Conservation (phyloP, 352 stramenopile genomes). For the Aphanomyces cochlioides region DNA sequence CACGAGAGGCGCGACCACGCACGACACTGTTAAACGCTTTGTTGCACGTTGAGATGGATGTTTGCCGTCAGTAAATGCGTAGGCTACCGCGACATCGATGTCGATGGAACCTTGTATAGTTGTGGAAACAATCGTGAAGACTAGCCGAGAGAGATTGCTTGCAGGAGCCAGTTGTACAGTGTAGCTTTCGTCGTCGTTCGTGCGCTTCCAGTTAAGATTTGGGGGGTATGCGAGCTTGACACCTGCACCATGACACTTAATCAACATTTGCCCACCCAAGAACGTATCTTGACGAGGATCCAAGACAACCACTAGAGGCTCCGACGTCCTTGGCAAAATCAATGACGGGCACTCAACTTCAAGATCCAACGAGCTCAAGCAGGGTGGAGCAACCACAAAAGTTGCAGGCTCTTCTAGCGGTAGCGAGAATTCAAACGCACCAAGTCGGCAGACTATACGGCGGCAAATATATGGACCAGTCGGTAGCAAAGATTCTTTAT, state of each 20-base stretch:
- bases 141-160: too few species aligned
- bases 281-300: slow-evolving; percentile 47
- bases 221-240: too few species aligned
- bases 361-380: slow-evolving; percentile 54
- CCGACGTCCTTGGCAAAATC: slow-evolving; percentile 43
- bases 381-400: slow-evolving; percentile 47
- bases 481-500: slow-evolving; percentile 27
- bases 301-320: slow-evolving; percentile 47
- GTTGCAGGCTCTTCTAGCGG: slow-evolving; percentile 34
- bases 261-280: slow-evolving; percentile 44
- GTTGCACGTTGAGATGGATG: too few species aligned
- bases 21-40: not conserved
- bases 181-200: too few species aligned
- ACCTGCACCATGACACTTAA: slow-evolving; percentile 29
- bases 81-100: too few species aligned
- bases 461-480: slow-evolving; percentile 54
- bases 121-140: too few species aligned
- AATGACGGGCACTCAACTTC: slow-evolving; percentile 47
- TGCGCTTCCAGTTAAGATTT: too few species aligned
- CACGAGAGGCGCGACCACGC: not conserved
- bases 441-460: slow-evolving; percentile 52
- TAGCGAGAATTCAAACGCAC: slow-evolving; percentile 51
- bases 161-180: too few species aligned
- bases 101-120: too few species aligned
- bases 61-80: too few species aligned